Conservation (phyloP, 2,329 filamentous ascomycete species). For the Emmonsia crescens region DNA sequence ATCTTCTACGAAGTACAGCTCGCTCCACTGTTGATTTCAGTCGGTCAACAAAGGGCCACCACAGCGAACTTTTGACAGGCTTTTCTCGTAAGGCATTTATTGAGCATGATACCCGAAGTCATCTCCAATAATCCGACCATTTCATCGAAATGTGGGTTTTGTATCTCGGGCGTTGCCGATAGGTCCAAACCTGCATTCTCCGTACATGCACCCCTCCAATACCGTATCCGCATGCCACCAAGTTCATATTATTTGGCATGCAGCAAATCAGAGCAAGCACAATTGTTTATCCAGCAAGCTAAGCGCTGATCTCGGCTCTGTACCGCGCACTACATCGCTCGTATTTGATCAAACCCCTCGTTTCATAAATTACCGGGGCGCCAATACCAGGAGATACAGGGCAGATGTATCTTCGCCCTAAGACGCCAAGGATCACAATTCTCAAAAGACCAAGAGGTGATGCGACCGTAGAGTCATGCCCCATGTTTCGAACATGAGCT, state of each 20-base stretch:
- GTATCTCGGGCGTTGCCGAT: background rate
- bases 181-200: background rate
- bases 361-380: too few species aligned
- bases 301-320: background rate
- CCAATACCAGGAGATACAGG: too few species aligned
- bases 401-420: too few species aligned
- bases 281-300: background rate
- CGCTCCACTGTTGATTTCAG: too few species aligned
- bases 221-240: background rate
- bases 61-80: background rate
- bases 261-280: background rate
- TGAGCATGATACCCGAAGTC: too few species aligned
- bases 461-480: too few species aligned
- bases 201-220: background rate
- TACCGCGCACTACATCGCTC: background rate
- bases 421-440: background rate
- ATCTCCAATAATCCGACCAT: too few species aligned
- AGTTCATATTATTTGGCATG: background rate
- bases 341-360: background rate
- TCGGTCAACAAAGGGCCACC: background rate
- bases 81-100: background rate
- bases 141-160: background rate
- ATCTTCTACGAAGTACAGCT: too few species aligned
- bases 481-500: too few species aligned
- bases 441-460: background rate